Percentiles rank a stretch among this genome's conserved stretches.
Evolutionary conservation across 2,329 filamentous ascomycete genomes (phyloP).

Genomic region (Uncinocarpus reesii): DNA sequence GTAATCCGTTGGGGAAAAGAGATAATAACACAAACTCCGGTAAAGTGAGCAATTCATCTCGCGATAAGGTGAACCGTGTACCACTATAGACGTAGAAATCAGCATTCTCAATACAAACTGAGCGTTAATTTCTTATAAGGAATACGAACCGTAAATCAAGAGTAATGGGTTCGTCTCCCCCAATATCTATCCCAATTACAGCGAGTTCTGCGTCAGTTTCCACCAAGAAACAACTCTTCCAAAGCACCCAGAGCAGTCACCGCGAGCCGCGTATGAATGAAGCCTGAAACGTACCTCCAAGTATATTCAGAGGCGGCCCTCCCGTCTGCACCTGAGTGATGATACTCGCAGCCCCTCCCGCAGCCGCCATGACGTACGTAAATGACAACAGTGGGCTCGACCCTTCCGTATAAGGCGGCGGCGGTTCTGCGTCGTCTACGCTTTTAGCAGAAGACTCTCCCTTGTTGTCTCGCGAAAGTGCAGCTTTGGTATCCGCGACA

Average conservation of each 20-base stretch:
- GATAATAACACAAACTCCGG: constrained; percentile 96
- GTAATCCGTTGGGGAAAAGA: constrained; percentile 96
- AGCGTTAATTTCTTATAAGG: background rate
- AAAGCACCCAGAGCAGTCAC: background rate
- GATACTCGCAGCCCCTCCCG: constrained; percentile 93
- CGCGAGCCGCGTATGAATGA: background rate
- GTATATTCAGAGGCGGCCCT: constrained; percentile 70
- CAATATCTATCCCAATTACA: constrained; percentile 15
- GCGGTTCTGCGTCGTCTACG: constrained; percentile 74
- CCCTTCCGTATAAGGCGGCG: constrained; percentile 81
- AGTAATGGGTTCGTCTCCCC: constrained; percentile 82
- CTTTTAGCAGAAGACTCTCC: constrained; percentile 62
- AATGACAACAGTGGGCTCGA: constrained; percentile 86
- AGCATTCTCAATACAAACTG: background rate
- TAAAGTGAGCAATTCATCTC: constrained; percentile 87
- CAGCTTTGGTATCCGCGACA: constrained; percentile 70
- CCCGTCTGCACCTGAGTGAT: constrained; percentile 96
- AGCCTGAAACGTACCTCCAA: constrained; percentile 57
- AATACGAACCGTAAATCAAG: constrained; percentile 74
- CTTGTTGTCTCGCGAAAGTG: constrained; percentile 72
- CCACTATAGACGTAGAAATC: constrained; percentile 48
- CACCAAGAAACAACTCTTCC: background rate
- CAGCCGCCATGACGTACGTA: constrained; percentile 93
- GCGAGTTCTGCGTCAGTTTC: constrained; percentile 6
- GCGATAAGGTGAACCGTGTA: constrained; percentile 82